phyloP scores from a whole-genome alignment of 495 filamentous ascomycete species.

The Hyaloscypha hepaticicola region DNA sequence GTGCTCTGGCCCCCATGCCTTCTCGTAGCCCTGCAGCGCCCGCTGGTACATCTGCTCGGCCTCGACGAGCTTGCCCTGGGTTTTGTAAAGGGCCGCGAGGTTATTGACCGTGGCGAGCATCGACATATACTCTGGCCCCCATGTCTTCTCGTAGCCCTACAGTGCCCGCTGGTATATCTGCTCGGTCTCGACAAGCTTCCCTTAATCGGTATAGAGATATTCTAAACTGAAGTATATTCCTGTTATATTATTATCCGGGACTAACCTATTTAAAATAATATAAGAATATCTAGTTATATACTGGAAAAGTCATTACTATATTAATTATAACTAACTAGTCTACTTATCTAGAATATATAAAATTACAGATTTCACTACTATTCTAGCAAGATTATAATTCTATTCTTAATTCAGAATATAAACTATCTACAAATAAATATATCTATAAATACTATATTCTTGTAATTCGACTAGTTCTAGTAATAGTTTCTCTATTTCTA shows the following conservation, averaged over 20 bases:
- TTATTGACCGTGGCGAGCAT: no score
- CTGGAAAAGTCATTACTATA: constrained; percentile 40
- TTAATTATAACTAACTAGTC: constrained; percentile 30
- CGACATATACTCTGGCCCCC: no score
- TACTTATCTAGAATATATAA: constrained; percentile 27
- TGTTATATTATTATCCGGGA: constrained; percentile 17
- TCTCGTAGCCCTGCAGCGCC: no score
- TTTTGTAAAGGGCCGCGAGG: no score
- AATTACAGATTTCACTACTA: constrained; percentile 32
- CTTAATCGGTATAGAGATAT: constrained; percentile 34
- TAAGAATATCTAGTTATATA: constrained; percentile 33
- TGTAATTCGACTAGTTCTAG: constrained; percentile 26
- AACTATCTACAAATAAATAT: no score
- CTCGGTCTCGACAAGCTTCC: no score
- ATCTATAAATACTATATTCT: constrained; percentile 42
- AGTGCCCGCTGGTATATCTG: no score
- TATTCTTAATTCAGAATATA: no score
- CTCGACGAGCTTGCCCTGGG: no score
- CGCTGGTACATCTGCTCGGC: no score
- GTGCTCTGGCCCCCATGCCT: no score
- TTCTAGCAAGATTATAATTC: constrained; percentile 34
- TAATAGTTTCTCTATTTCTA: constrained; percentile 29
- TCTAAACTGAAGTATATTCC: constrained; percentile 26
- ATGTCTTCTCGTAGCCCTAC: no score
- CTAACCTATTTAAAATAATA: constrained; percentile 16